Conservation (phyloP, 352 stramenopile species). For the Globisporangium okanoganense region DNA sequence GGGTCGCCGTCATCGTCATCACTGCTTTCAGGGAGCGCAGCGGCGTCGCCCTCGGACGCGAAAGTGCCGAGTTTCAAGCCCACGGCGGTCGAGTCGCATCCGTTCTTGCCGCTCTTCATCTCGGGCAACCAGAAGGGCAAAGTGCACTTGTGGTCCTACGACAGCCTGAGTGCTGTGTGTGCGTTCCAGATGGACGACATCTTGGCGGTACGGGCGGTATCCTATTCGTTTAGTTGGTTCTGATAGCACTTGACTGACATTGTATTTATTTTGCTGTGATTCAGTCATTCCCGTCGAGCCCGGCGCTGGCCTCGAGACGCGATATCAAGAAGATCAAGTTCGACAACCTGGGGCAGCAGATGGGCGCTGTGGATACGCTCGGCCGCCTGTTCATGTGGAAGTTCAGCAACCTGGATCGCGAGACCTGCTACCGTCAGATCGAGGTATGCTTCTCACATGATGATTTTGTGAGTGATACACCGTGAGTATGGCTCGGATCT, state of each 20-base stretch:
- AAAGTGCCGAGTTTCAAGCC: conserved; percentile 76
- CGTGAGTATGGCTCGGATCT: neutral
- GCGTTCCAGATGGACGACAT: conserved; percentile 67
- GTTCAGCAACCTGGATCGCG: conserved; percentile 66
- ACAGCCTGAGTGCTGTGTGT: conserved; percentile 67
- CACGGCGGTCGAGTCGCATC: conserved; percentile 67
- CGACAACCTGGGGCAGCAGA: conserved; percentile 77
- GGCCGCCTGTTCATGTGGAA: conserved; percentile 81
- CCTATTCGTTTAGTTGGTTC: neutral
- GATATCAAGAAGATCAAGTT: conserved; percentile 81
- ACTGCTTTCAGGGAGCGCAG: conserved; percentile 11
- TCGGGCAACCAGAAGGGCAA: conserved; percentile 79
- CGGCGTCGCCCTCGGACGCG: conserved; percentile 21
- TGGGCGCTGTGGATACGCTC: conserved; percentile 70
- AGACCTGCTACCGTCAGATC: conserved; percentile 62
- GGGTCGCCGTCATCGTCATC: conserved; percentile 16
- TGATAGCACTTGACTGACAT: neutral
- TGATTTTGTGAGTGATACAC: neutral
- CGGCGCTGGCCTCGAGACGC: conserved; percentile 44
- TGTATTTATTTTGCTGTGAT: neutral
- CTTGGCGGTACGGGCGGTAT: conserved; percentile 32
- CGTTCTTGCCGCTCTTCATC: conserved; percentile 74
- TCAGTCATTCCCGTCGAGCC: conserved; percentile 60
- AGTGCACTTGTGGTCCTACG: conserved; percentile 82
- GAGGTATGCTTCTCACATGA: conserved; percentile 28